Evolutionary conservation across 352 stramenopile genomes (phyloP).

Genomic region (Globisporangium rhizosaccharum): DNA sequence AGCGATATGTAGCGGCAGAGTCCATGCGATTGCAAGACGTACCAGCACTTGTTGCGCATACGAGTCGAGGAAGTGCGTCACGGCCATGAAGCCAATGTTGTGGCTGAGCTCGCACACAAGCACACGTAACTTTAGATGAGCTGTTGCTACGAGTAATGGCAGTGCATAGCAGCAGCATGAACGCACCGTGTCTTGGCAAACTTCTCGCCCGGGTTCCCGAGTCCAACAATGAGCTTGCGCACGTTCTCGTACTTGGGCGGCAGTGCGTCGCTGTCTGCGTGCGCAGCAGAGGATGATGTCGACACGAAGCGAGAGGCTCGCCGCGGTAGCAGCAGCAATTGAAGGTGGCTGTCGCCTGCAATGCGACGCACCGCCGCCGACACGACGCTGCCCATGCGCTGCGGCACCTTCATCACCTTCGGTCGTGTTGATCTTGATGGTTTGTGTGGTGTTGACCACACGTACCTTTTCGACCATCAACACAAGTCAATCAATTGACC

Average conservation of each 20-base stretch:
- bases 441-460: neutral
- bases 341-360: neutral
- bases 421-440: neutral
- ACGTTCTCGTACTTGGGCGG: constrained; percentile 54
- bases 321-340: neutral
- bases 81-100: constrained; percentile 69
- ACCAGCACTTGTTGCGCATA: constrained; percentile 65
- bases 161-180: neutral
- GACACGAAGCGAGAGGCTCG: neutral
- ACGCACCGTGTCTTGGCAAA: constrained; percentile 66
- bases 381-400: constrained; percentile 8
- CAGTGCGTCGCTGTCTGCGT: neutral
- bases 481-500: neutral
- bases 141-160: neutral
- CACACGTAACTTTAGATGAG: neutral
- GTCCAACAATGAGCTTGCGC: constrained; percentile 78
- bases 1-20: neutral
- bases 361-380: neutral
- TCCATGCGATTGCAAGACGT: neutral
- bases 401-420: constrained; percentile 6
- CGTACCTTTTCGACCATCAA: too few relatives aligned
- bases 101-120: constrained; percentile 30
- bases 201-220: constrained; percentile 83
- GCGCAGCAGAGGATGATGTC: neutral
- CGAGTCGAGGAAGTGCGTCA: constrained; percentile 61